Base-by-base conservation (phyloP, 2,329 filamentous ascomycete species). In the Sporothrix pallida region DNA sequence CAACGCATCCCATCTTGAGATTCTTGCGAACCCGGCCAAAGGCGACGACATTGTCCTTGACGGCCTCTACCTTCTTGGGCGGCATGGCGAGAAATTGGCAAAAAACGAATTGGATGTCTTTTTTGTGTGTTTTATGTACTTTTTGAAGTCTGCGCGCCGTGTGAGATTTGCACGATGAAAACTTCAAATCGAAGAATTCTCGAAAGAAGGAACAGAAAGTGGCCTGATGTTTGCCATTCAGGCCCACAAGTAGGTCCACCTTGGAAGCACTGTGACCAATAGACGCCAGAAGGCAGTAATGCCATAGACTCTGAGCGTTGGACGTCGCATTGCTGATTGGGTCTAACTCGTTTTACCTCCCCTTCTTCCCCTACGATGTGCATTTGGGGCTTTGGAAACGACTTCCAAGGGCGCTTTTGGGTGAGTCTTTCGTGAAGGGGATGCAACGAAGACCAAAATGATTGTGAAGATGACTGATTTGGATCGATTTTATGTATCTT, bases 1-100 rank as follows among this genome's bases (percentile, higher is more conserved):
- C 83, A 44, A 85, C 83, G 75, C 83, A 84, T 73, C 83, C 83
- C 83, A 85, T 85, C 78, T 85, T 85, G 12, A 85, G 80, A 77
- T 84, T 84, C 76, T 83, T 83, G 73, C 81, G 78, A 74, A 84
- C 83, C 67, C 83, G 78, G 5, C 83, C 83, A 72, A 85, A 85
- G 26, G 83, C 83, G 44, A 84, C 82, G 74, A 85, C 83, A 81
- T 84, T 84, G 77, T 81, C 82, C 73, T 78, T 80, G 73, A 83
- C 81, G 44, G 79, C 77, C 71, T 83, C 81, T 37, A 78, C 75
- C 77, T 84, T 84, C 77, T 84, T 84, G 60, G 83, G 83, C 42
- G 83, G 78, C 83, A 84, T 84, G 58, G 56, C 78, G 74, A 67
- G 52, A 54, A 54, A 2, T 20, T 54, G 52, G 2, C 52, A 10